Conservation (phyloP, 2,329 filamentous ascomycete genomes). For the Graphilbum ipis-grandicollis region DNA sequence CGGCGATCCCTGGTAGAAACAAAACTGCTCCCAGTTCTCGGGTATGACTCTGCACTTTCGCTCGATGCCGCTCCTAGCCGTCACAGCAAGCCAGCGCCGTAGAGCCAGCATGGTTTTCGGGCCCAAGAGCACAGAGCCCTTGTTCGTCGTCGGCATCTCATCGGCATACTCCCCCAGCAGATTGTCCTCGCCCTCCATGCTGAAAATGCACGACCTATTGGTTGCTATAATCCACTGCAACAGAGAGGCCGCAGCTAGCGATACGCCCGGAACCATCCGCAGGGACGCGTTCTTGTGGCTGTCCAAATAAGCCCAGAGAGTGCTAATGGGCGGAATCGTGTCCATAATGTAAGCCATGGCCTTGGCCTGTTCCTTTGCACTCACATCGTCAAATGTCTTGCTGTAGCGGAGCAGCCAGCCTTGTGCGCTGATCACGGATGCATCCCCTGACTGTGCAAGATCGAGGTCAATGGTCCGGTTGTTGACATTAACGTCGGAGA, state of each 20-base stretch:
- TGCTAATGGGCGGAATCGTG: slow-evolving; percentile 40
- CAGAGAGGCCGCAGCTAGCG: slow-evolving; percentile 47
- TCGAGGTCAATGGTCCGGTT: too few relatives aligned
- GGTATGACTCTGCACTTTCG: neutral
- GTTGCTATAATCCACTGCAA: slow-evolving; percentile 82
- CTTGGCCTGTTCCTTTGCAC: slow-evolving; percentile 24
- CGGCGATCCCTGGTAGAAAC: slow-evolving; percentile 73
- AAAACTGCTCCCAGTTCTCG: slow-evolving; percentile 56
- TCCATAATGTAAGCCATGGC: slow-evolving; percentile 35
- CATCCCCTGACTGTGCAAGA: too few relatives aligned
- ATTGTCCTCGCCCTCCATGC: slow-evolving; percentile 36
- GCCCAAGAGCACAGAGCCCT: too few relatives aligned
- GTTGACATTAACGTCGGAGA: too few relatives aligned
- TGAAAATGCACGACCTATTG: slow-evolving; percentile 71
- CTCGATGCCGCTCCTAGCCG: too few relatives aligned
- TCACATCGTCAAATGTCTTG: slow-evolving; percentile 38
- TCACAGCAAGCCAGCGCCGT: too few relatives aligned
- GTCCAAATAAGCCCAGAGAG: slow-evolving; percentile 35
- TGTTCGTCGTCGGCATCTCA: neutral
- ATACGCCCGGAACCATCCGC: slow-evolving; percentile 32
- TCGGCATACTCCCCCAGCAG: neutral
- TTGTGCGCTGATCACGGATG: too few relatives aligned
- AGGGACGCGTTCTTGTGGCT: slow-evolving; percentile 21
- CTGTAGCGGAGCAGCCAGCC: slow-evolving; percentile 1
- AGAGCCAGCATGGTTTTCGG: too few relatives aligned